Evolutionary conservation across 345 rosid genomes (phyloP), one percentile per base, ranked within the genome.

Genomic region (Streptanthus diversifolius): DNA sequence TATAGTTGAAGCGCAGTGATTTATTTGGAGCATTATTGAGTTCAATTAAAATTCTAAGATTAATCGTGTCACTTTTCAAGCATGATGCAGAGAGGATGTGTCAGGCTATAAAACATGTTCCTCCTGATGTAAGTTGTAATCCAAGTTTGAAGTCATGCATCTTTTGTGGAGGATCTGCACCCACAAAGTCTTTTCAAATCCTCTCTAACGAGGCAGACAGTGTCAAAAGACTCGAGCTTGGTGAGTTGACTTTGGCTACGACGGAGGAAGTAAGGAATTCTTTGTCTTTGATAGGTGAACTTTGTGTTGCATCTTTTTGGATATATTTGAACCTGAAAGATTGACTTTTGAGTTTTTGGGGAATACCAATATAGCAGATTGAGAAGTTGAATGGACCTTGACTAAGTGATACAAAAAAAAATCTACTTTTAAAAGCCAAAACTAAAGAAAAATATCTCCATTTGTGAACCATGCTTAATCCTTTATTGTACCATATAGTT

Each of bases 41-140:
- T 43, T 61, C 2, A 47, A 24, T 54, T 27, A 22, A 44, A 19
- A 70, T 54, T 29, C 11, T 44, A 36, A n/a, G 45, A 18, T 24
- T 63, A 47, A 33, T 29, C 14, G 10, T 44, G 61, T 53, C 18
- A 65, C 8, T 64, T 24, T 73, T 59, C 69, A 32, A 93, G 98
- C 45, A 24, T 75, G 90, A 95, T 66, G 90, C 91, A 35, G 88
- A 81, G 86, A 87, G 58, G 85, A 80, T 88, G 81, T 84, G 81
- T 76, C 77, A 60, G 63, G 74, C 79, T 73, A 37, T 93, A 67
- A 84, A 64, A 43, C 53, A 73, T 77, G 85, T 77, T 73, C 71
- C 86, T 37, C 15, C 72, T 60, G 90, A 72, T 9, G 32, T 73
- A 72, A 70, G 70, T 8, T 78, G 80, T 79, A 81, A 53, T 18